Evolutionary conservation across 1,139 yeast genomes (phyloP), one percentile per base, ranked within the genome.

Genomic region (Zhuliangozyma parablackwelliae): DNA sequence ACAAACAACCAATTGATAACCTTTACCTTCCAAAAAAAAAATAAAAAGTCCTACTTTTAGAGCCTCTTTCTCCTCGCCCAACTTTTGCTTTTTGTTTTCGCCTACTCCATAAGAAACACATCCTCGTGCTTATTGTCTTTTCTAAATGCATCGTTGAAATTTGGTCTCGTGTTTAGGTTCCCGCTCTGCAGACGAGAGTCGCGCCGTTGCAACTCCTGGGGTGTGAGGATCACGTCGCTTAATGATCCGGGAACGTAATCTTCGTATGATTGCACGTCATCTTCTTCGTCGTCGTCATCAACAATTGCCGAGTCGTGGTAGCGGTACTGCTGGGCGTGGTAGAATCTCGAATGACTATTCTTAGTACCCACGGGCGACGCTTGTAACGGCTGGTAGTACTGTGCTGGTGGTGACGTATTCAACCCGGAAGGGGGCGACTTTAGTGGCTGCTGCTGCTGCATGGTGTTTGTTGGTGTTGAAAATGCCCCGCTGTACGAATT

Each of bases 161-260:
- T 20, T 9, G 24, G 26, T 21, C 16, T 26, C 5, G 34, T 32
- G 38, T 10, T 26, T 6, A 69, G 51, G 0, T 74, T 69, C 2
- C 76, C 78, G 30, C 71, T 64, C 42, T 70, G 75, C 7, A 75
- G 72, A 36, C 84, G 63, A 6, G 88, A 80, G 43, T 75, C 82
- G 34, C 94, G 68, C 41, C 95, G 64, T 43, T 63, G 62, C 24
- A 82, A 61, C 53, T 87, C 95, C 48, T 81, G 87, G 0, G 95
- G 95, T 1, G 95, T 86, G 33, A 87, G 63, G 20, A 70, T 65
- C 37, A 85, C 63, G 48, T 85, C 94, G 13, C 80, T 75, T 31
- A 87, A 62, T 21, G 88, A 75, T 1, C 82, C 80, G 2, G 96
- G 96, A 2, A 87, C 86, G 49, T 77, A 82, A 51, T 85, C 95